Evolutionary conservation across 352 stramenopile species (phyloP).

Genomic region (Globisporangium echinulatum): DNA sequence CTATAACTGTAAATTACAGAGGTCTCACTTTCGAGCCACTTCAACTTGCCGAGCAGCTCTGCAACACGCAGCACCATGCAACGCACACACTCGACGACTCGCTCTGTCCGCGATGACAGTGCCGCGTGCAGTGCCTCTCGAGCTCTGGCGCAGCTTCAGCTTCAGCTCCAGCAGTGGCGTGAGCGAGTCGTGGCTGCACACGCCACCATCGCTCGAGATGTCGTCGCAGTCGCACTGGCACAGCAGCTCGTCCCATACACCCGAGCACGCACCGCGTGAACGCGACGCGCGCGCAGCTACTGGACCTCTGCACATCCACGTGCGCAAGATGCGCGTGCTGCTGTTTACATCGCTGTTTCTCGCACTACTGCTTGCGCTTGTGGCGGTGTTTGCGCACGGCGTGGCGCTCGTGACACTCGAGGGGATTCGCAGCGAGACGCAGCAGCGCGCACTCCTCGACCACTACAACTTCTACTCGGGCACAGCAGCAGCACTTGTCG

Average conservation of each 20-base stretch:
- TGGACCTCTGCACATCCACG: conserved; percentile 13
- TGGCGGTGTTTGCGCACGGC: conserved; percentile 21
- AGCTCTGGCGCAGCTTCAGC: neutral
- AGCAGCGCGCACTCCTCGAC: conserved; percentile 17
- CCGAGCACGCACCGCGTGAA: neutral
- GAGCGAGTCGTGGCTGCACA: conserved; percentile 9
- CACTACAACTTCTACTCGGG: conserved; percentile 53
- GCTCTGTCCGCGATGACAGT: neutral
- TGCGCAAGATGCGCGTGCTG: conserved; percentile 18
- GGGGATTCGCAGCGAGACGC: conserved; percentile 8
- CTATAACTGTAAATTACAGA: neutral
- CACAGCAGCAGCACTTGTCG: conserved; percentile 22
- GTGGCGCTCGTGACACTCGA: conserved; percentile 20
- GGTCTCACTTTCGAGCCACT: neutral
- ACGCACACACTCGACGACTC: neutral
- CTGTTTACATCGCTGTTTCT: conserved; percentile 18
- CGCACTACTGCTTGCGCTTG: conserved; percentile 16
- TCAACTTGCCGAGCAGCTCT: neutral
- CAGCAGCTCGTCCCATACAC: neutral
- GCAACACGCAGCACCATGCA: neutral
- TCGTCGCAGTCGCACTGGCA: neutral
- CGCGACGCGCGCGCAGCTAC: conserved; percentile 14
- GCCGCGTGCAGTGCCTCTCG: neutral
- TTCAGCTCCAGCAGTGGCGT: neutral
- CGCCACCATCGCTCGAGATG: conserved; percentile 2